Percentiles rank a stretch among this genome's conserved stretches.
Evolutionary conservation across 148 eudicot genomes (phyloP).

Genomic region (Limonium bicolor): DNA sequence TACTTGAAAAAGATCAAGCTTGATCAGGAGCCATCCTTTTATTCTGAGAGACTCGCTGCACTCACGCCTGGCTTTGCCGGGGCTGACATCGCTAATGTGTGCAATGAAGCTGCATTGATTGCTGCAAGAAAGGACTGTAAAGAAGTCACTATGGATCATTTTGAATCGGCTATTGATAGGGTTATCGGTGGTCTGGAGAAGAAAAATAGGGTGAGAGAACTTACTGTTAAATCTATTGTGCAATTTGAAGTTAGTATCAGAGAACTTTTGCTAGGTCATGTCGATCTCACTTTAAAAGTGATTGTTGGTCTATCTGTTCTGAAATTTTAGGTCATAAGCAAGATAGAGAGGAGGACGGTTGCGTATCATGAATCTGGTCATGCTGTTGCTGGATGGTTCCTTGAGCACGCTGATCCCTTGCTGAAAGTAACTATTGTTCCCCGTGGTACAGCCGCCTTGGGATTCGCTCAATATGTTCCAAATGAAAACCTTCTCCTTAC

Average conservation of each 20-base stretch:
- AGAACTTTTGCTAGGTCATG: no score
- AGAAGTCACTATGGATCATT: constrained; percentile 53
- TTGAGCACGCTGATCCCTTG: constrained; percentile 82
- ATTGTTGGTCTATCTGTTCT: background rate
- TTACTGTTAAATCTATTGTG: no score
- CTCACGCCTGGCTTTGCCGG: constrained; percentile 95
- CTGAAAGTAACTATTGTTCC: constrained; percentile 91
- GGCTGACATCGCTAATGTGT: constrained; percentile 89
- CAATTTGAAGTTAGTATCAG: no score
- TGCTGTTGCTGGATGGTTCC: constrained; percentile 83
- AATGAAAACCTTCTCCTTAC: constrained; percentile 90
- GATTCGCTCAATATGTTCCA: constrained; percentile 88
- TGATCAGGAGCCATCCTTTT: constrained; percentile 54
- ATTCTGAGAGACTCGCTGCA: constrained; percentile 76
- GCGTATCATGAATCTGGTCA: constrained; percentile 94
- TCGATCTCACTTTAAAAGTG: no score
- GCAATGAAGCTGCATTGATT: constrained; percentile 84
- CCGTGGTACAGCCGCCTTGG: constrained; percentile 92
- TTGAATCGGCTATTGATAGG: constrained; percentile 79
- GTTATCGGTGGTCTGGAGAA: constrained; percentile 89
- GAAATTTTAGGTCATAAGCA: constrained; percentile 65
- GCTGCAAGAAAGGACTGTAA: constrained; percentile 58
- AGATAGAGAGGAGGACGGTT: constrained; percentile 67
- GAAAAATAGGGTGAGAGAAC: constrained; percentile 54
- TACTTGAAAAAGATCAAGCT: constrained; percentile 78